These are phyloP conservation scores for Coffea eugenioides DNA, from an alignment of 257 asterid species.

Conservation along the genomic window DNA sequence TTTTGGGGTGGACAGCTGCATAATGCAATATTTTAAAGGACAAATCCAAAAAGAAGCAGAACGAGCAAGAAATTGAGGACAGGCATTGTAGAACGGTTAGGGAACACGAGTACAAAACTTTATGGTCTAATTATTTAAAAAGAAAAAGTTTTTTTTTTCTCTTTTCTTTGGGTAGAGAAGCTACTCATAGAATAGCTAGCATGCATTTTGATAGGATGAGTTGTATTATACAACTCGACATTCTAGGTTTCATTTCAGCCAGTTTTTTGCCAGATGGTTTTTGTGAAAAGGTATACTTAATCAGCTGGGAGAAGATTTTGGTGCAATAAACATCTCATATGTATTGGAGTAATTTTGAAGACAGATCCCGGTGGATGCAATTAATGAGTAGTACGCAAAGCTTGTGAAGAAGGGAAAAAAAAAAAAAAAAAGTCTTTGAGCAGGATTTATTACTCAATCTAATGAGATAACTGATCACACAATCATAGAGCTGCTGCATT, in stretches of 20 bases:
- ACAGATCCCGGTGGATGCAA: background rate
- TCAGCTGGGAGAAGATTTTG: background rate
- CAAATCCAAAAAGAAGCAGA: constrained; percentile 1
- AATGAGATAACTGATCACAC: background rate
- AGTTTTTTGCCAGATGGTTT: background rate
- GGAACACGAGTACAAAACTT: background rate
- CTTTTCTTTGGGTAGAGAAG: too few species aligned
- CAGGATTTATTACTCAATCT: background rate
- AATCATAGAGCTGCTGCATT: background rate
- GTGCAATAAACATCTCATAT: background rate
- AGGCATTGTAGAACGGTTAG: constrained; percentile 6
- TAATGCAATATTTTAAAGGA: background rate
- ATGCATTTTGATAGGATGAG: too few species aligned
- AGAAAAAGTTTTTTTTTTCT: background rate
- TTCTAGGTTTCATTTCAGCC: background rate
- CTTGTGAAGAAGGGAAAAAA: background rate
- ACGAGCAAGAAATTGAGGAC: background rate
- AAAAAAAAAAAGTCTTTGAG: background rate
- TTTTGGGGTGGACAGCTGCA: background rate
- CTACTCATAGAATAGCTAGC: background rate
- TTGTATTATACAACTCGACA: background rate
- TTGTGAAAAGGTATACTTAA: background rate
- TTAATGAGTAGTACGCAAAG: background rate
- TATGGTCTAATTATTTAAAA: background rate
- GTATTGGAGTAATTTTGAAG: background rate